Evolutionary conservation across 1,139 yeast genomes (phyloP).

Genomic region (Lodderomyces pseudojiufengensis): DNA sequence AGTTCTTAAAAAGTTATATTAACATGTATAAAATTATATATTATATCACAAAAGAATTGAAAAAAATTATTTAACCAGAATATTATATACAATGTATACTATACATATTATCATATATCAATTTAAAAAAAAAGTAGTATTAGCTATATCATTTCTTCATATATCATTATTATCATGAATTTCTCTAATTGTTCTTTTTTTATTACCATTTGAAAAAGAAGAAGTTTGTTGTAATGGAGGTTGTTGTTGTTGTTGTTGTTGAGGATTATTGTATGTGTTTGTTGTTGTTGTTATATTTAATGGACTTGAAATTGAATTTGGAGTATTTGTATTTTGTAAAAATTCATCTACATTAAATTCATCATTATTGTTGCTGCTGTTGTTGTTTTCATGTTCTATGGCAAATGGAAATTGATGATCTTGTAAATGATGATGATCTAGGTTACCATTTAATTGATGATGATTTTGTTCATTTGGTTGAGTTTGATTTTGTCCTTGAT

Average conservation of each 20-base stretch:
- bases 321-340: constrained; percentile 19
- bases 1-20: too few species aligned
- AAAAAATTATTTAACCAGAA: too few species aligned
- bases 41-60: too few species aligned
- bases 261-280: background rate
- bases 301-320: constrained; percentile 6
- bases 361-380: too few species aligned
- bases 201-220: constrained; percentile 4
- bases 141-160: constrained; percentile 2
- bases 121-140: too few species aligned
- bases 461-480: constrained; percentile 17
- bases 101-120: too few species aligned
- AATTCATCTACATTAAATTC: constrained; percentile 41
- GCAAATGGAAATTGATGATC: constrained; percentile 16
- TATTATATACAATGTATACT: too few species aligned
- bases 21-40: too few species aligned
- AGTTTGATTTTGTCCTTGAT: constrained; percentile 34
- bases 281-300: background rate
- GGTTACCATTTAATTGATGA: constrained; percentile 33
- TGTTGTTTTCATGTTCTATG: constrained; percentile 12
- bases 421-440: constrained; percentile 28
- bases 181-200: constrained; percentile 19
- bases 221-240: constrained; percentile 1
- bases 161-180: constrained; percentile 17
- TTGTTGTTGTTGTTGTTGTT: constrained; percentile 1